These are phyloP conservation scores for Cystofilobasidium bisporidii DNA, from an alignment of 768 basidiomycete genomes.

Conservation along the genomic window DNA sequence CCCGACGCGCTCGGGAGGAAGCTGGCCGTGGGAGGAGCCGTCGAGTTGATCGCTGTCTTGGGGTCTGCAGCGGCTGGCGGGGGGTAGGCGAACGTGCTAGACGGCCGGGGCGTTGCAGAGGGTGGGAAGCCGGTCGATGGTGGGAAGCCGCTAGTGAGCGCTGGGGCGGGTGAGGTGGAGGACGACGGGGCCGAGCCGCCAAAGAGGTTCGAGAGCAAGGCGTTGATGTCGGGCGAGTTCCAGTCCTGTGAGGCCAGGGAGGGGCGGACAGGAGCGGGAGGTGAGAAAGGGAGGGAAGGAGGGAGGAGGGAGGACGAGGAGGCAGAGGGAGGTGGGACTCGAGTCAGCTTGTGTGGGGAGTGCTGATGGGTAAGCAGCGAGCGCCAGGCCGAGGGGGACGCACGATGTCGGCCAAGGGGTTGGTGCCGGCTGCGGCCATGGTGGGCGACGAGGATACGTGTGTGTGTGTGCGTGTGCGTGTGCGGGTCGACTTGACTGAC, in stretches of 20 bases:
- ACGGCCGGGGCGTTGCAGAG: no score
- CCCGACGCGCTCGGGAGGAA: neutral
- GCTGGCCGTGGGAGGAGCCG: neutral
- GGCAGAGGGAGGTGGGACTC: neutral
- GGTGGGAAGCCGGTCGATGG: no score
- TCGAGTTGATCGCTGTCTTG: no score
- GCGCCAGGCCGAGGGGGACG: neutral
- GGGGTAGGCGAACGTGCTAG: no score
- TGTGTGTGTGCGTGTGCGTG: neutral
- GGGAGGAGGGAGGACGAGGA: neutral
- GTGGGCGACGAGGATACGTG: neutral
- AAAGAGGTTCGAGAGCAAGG: conserved; percentile 6
- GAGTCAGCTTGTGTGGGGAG: neutral
- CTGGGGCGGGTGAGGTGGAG: neutral
- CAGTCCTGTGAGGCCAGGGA: conserved; percentile 14
- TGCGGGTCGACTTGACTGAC: no score
- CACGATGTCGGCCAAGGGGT: neutral
- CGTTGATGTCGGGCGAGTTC: conserved; percentile 13
- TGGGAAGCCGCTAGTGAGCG: neutral
- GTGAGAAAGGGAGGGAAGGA: neutral
- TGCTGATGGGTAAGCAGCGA: neutral
- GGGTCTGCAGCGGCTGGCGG: neutral
- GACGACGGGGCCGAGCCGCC: neutral
- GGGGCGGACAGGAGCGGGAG: neutral
- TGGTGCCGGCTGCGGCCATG: neutral